These are phyloP conservation scores for Suhomyces guaymorum DNA, from an alignment of 1,139 yeast species.

Conservation along the genomic window DNA sequence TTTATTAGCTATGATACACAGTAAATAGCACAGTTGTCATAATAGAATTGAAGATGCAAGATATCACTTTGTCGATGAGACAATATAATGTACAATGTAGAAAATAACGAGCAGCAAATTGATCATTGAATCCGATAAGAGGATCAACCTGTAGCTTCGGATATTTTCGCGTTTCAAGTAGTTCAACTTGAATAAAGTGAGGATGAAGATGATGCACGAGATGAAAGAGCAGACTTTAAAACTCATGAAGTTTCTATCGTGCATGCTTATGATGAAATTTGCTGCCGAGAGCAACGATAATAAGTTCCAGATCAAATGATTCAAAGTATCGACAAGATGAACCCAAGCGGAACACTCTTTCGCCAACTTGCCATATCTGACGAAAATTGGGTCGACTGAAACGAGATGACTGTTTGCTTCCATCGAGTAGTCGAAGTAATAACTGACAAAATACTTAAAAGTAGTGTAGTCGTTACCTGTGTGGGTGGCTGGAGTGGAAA, in stretches of 20 bases:
- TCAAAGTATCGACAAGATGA: slow-evolving; percentile 9
- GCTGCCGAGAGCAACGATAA: slow-evolving; percentile 8
- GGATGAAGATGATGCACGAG: slow-evolving; percentile 9
- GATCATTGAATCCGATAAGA: slow-evolving; percentile 6
- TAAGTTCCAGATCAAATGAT: slow-evolving; percentile 14
- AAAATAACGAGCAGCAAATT: slow-evolving; percentile 3
- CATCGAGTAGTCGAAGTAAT: slow-evolving; percentile 22
- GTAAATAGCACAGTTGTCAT: not conserved
- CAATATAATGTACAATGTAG: not conserved
- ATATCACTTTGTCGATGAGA: too few species aligned
- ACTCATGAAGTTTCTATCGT: not conserved
- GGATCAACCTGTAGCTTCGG: slow-evolving; percentile 7
- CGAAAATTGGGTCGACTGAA: slow-evolving; percentile 19
- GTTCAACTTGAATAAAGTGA: slow-evolving; percentile 22
- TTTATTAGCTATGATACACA: slow-evolving; percentile 7
- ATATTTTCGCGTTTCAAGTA: slow-evolving; percentile 16
- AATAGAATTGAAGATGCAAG: slow-evolving; percentile 11
- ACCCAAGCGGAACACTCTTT: slow-evolving; percentile 11
- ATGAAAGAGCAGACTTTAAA: not conserved
- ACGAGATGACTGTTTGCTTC: slow-evolving; percentile 11
- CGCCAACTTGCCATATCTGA: slow-evolving; percentile 15
- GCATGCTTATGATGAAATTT: slow-evolving; percentile 4
- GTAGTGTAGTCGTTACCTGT: slow-evolving; percentile 9
- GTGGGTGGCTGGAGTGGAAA: not conserved
- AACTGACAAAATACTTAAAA: slow-evolving; percentile 23